A percentile compares a stretch with the other conserved stretches of the same genome.
These are phyloP conservation scores for Fusarium ambrosium DNA, from an alignment of 2,329 filamentous ascomycete genomes.

Conservation along the genomic window DNA sequence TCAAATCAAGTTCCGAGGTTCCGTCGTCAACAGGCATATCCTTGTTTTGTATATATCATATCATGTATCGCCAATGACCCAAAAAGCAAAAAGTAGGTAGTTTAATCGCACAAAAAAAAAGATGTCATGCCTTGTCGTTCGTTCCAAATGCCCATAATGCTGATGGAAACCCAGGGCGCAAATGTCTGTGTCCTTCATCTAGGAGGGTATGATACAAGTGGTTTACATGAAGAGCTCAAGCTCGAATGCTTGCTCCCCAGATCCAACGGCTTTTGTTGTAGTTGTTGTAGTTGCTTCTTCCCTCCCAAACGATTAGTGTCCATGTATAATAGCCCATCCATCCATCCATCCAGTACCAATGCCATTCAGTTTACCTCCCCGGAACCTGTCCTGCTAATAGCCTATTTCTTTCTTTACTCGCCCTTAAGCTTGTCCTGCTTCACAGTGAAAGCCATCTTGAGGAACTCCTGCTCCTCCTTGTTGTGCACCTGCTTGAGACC, in stretches of 20 bases:
- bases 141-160: constrained; percentile 39
- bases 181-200: constrained; percentile 41
- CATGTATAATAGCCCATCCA: constrained; percentile 22
- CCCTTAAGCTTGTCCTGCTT: constrained; percentile 79
- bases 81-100: neutral
- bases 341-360: constrained; percentile 18
- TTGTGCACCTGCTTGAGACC: constrained; percentile 89
- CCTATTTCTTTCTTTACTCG: constrained; percentile 58
- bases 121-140: constrained; percentile 44
- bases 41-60: neutral
- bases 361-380: constrained; percentile 23
- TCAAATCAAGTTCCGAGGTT: neutral
- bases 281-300: constrained; percentile 27
- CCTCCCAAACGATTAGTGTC: constrained; percentile 42
- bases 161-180: constrained; percentile 41
- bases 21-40: constrained; percentile 1
- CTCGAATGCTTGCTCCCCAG: constrained; percentile 36
- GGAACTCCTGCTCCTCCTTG: constrained; percentile 92
- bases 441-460: constrained; percentile 74
- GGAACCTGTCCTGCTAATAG: constrained; percentile 9
- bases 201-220: constrained; percentile 53
- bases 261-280: constrained; percentile 33
- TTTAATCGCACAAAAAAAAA: constrained; percentile 31
- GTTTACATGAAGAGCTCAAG: constrained; percentile 48
- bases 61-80: constrained; percentile 12